These are phyloP conservation scores for Aspergillus transmontanensis DNA, from an alignment of 2,329 filamentous ascomycete species.

Conservation along the genomic window DNA sequence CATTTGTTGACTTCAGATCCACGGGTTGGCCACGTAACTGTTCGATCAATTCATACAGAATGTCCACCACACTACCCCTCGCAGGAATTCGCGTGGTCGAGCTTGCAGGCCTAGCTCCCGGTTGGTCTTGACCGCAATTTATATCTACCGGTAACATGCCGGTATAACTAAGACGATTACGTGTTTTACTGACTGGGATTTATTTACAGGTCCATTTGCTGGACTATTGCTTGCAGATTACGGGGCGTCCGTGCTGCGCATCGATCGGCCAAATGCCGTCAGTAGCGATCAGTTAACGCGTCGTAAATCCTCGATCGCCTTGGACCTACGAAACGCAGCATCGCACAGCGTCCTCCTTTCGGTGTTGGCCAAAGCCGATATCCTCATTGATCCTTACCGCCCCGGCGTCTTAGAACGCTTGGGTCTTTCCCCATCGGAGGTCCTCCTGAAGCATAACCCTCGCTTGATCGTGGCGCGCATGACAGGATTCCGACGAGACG, in stretches of 20 bases:
- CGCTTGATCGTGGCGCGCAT: slow-evolving; percentile 80
- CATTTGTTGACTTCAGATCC: background rate
- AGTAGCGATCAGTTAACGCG: slow-evolving; percentile 75
- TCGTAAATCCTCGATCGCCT: slow-evolving; percentile 76
- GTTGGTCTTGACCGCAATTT: slow-evolving; percentile 38
- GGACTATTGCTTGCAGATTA: slow-evolving; percentile 88
- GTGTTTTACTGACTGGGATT: background rate
- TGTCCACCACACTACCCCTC: slow-evolving; percentile 51
- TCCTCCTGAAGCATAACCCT: slow-evolving; percentile 69
- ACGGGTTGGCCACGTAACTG: background rate
- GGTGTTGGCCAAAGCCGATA: slow-evolving; percentile 66
- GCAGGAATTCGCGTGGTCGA: slow-evolving; percentile 65
- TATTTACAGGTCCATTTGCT: slow-evolving; percentile 74
- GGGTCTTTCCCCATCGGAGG: slow-evolving; percentile 69
- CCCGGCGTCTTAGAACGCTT: slow-evolving; percentile 87
- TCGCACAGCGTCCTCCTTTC: slow-evolving; percentile 69
- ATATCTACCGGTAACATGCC: background rate
- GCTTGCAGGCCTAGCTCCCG: slow-evolving; percentile 67
- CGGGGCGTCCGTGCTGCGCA: slow-evolving; percentile 81
- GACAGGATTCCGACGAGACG: slow-evolving; percentile 87
- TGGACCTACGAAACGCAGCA: slow-evolving; percentile 71
- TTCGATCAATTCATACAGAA: slow-evolving; percentile 10
- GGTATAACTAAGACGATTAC: background rate
- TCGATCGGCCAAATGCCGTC: slow-evolving; percentile 65
- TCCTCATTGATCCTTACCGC: slow-evolving; percentile 91